A percentile compares a stretch with the other conserved stretches of the same genome.
phyloP scores from a whole-genome alignment of 306 rosid genomes.

The Glycyrrhiza uralensis region DNA sequence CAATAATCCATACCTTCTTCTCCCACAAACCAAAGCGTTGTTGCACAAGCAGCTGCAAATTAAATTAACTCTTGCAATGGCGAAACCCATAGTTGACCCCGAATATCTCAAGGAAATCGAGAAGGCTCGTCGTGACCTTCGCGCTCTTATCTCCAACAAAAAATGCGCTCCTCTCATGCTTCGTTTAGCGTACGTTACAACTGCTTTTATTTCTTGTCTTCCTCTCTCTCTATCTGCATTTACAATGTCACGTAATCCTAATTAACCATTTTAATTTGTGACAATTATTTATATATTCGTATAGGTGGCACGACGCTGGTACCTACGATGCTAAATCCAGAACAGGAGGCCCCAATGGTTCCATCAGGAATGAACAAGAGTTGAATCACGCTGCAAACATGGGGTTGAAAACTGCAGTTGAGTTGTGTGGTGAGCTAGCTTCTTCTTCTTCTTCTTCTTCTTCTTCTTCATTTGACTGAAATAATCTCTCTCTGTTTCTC shows the following conservation, averaged over 20 bases:
- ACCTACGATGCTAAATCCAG: slow-evolving; percentile 58
- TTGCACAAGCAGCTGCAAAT: neutral
- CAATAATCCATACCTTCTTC: neutral
- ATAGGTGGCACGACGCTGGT: slow-evolving; percentile 91
- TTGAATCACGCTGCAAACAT: slow-evolving; percentile 55
- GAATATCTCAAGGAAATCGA: slow-evolving; percentile 58
- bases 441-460: neutral
- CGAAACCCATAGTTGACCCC: slow-evolving; percentile 30
- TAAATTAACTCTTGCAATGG: slow-evolving; percentile 31
- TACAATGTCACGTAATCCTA: no score
- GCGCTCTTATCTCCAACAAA: slow-evolving; percentile 58
- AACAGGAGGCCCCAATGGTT: slow-evolving; percentile 88
- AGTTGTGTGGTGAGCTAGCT: slow-evolving; percentile 56
- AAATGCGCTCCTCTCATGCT: slow-evolving; percentile 87
- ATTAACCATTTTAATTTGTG: no score
- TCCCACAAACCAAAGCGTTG: neutral
- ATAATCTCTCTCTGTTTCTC: neutral
- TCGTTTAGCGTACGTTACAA: slow-evolving; percentile 64
- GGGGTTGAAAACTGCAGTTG: slow-evolving; percentile 62
- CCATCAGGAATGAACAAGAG: slow-evolving; percentile 56
- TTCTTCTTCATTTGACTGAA: no score
- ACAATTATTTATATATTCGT: neutral
- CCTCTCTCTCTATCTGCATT: no score
- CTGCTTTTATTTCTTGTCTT: neutral
- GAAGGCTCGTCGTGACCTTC: slow-evolving; percentile 70